phyloP scores from a whole-genome alignment of 2,329 filamentous ascomycete species.

The Juglanconis juglandina region DNA sequence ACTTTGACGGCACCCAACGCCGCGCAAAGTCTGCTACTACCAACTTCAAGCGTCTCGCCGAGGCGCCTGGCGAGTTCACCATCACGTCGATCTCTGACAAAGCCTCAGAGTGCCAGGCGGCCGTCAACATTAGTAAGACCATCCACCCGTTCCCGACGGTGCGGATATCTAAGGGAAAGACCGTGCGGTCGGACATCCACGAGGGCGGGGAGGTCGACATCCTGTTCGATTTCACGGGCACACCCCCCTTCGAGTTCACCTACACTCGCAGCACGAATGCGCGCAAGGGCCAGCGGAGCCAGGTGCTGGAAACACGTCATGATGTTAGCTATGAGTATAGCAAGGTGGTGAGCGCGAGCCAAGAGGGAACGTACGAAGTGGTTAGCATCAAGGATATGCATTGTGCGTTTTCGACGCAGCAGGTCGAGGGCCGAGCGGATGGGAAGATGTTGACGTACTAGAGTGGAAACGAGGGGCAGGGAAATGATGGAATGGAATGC shows the following conservation, averaged over 20 bases:
- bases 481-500: neutral
- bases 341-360: constrained; percentile 78
- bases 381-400: constrained; percentile 91
- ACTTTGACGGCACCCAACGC: constrained; percentile 73
- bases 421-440: constrained; percentile 46
- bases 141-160: constrained; percentile 94
- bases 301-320: constrained; percentile 85
- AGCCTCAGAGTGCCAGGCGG: constrained; percentile 81
- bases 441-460: constrained; percentile 35
- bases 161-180: constrained; percentile 78
- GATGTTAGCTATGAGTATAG: constrained; percentile 78
- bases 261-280: constrained; percentile 89
- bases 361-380: constrained; percentile 97
- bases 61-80: constrained; percentile 82
- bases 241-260: constrained; percentile 95
- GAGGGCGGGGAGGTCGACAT: constrained; percentile 94
- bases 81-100: constrained; percentile 86
- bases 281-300: constrained; percentile 72
- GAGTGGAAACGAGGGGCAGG: neutral
- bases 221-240: constrained; percentile 90
- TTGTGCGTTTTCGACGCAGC: constrained; percentile 80
- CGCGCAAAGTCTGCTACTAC: constrained; percentile 77
- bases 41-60: constrained; percentile 88
- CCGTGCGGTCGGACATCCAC: constrained; percentile 85
- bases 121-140: constrained; percentile 71